Evolutionary conservation across 495 filamentous ascomycete species (phyloP).

Genomic region (Parathielavia hyrcaniae): DNA sequence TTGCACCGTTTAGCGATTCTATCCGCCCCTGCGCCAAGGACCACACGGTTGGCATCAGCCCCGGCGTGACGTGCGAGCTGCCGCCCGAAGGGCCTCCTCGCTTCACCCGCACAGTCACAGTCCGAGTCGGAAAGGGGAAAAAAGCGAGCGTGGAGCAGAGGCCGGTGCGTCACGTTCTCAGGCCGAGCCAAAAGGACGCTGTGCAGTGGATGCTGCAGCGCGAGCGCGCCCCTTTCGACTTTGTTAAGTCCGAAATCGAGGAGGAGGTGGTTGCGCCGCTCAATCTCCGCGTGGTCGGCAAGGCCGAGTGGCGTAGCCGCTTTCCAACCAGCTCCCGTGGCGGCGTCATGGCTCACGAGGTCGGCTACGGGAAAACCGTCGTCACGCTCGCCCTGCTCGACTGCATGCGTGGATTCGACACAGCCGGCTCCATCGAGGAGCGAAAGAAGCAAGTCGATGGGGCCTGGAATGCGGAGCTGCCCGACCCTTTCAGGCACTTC

Average conservation of each 20-base stretch:
- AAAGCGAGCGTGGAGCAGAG: background rate
- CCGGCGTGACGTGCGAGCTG: background rate
- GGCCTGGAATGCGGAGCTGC: constrained; percentile 7
- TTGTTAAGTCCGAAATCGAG: constrained; percentile 61
- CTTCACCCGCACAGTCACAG: background rate
- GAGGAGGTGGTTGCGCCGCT: constrained; percentile 55
- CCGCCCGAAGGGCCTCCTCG: background rate
- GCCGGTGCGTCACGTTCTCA: background rate
- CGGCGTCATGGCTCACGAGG: constrained; percentile 68
- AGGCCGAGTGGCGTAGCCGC: constrained; percentile 43
- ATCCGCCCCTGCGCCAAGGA: constrained; percentile 9
- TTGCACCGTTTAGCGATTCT: constrained; percentile 1
- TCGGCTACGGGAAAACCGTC: constrained; percentile 80
- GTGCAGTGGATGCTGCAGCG: constrained; percentile 59
- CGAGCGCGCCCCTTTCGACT: constrained; percentile 47
- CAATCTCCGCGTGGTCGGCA: constrained; percentile 57
- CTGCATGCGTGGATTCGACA: constrained; percentile 34
- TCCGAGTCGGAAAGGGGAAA: background rate
- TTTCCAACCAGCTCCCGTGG: constrained; percentile 45
- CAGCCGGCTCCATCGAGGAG: constrained; percentile 11
- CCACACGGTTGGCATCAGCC: constrained; percentile 3
- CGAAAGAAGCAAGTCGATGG: constrained; percentile 13
- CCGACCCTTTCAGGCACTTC: background rate
- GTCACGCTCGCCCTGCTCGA: constrained; percentile 63
- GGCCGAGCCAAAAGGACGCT: constrained; percentile 26